Base-by-base conservation (phyloP, 495 filamentous ascomycete species). In the Penicillium canariense region DNA sequence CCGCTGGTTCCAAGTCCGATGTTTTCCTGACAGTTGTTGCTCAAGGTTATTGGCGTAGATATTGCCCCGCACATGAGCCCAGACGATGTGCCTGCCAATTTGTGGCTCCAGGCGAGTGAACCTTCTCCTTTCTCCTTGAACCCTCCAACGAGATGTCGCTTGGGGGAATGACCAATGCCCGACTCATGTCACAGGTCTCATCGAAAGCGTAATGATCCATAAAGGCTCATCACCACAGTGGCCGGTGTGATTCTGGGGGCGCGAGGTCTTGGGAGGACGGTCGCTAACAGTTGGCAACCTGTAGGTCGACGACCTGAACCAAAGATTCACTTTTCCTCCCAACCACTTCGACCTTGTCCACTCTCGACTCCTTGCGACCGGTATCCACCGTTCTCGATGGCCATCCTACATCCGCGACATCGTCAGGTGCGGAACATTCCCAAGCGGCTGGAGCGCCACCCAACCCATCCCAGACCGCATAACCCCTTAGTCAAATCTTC, bases 331-430 rank as follows among this genome's bases (percentile, higher is more conserved):
- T 7, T 94, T 91, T 59, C 76, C 79, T 31, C 71, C 80, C 23
- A 88, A 89, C 55, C 75, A 87, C 51, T 98, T 96, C 78, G 90
- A 97, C 61, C 80, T 98, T 48, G 85, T 98, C 50, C 89, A 98
- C 62, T 96, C 91, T 49, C 79, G 87, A 58, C 80, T 93, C 69
- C 84, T 97, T 58, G 80, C 83, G 26, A 75, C 84, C 45, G 94
- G 91, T 8, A 90, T 98, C 56, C 81, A 95, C 55, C 72, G 76
- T 53, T 72, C 77, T 55, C 77, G 90, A 70, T 98, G 94, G 94
- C 68, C 73, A 52, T 78, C 81, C 15, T 97, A 97, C 73, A 68
- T 96, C 54, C 73, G 75, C 54, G 94, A 97, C 60, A 87, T 96
- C 56, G 79, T 76, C 61, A 81, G 81, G 83, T 84, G 49, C 62